Evolutionary conservation across 345 rosid genomes (phyloP), one percentile per base, ranked within the genome.

Genomic region (Lumnitzera littorea): DNA sequence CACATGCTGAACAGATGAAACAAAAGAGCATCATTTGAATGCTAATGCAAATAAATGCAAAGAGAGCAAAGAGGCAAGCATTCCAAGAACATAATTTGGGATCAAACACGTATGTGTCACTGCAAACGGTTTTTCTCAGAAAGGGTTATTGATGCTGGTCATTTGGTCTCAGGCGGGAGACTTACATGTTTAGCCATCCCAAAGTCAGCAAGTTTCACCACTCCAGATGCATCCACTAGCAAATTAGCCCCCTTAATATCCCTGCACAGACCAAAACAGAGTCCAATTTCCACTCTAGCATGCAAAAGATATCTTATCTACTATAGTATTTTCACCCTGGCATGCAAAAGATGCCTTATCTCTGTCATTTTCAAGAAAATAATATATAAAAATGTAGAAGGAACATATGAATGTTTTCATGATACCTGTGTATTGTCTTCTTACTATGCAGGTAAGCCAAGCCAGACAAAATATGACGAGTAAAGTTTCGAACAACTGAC

Each of bases 101-200:
- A 36, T 36, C 43, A 36, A 36, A 36, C 43, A 36, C 6, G 6
- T 36, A 8, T 4, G 6, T 36, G 43, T 36, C 43, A 36, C 43
- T 8, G 10, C 43, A 36, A 3, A 36, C 43, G 3, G 8, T 36
- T 36, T 36, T 36, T 4, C 43, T 36, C 7, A 9, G 7, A 2
- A 36, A 36, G 6, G 43, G 43, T 36, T 36, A 36, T 8, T 1
- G 1, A 36, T 36, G 10, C 43, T 36, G 43, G 43, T 36, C 61
- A 49, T 43, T 46, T 36, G 2, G 50, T 13, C 50, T 41, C 41
- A 36, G 46, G 25, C 24, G 4, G 52, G 11, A 48, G 54, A 76
- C 91, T 86, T 72, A 94, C 99, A 66, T 83, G 99, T 78, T 94
- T 94, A 47, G 99, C 87, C 99, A 86, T 94, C 74, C 99, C 99